A percentile compares a stretch with the other conserved stretches of the same genome.
These are phyloP conservation scores for Casuarina glauca DNA, from an alignment of 306 rosid genomes.

Conservation along the genomic window DNA sequence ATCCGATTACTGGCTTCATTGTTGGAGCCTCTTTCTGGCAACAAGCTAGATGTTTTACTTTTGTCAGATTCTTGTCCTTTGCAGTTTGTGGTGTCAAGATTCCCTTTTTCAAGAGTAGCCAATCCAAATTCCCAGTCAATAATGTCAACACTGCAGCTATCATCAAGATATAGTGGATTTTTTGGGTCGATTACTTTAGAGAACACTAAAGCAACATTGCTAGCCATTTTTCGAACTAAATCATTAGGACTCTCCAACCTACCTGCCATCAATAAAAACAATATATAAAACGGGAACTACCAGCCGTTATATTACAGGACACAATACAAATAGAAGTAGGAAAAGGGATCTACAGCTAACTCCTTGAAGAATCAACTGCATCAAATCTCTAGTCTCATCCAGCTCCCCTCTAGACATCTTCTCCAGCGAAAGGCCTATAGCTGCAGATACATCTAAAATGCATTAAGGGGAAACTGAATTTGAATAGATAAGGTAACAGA, in stretches of 20 bases:
- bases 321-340: constrained; percentile 13
- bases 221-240: constrained; percentile 85
- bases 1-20: constrained; percentile 32
- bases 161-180: constrained; percentile 91
- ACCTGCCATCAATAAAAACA: constrained; percentile 60
- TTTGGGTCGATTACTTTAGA: constrained; percentile 91
- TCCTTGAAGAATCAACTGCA: constrained; percentile 90
- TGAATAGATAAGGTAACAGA: neutral
- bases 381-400: constrained; percentile 71
- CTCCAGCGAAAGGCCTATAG: constrained; percentile 77
- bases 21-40: constrained; percentile 36
- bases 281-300: constrained; percentile 23
- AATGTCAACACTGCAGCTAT: constrained; percentile 62
- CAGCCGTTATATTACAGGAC: constrained; percentile 27
- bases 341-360: constrained; percentile 71
- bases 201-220: constrained; percentile 73
- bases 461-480: constrained; percentile 44
- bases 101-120: constrained; percentile 46
- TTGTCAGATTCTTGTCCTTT: constrained; percentile 33
- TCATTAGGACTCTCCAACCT: constrained; percentile 88
- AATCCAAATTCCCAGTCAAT: constrained; percentile 85
- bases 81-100: constrained; percentile 28
- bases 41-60: constrained; percentile 30
- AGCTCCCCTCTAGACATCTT: constrained; percentile 74
- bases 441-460: constrained; percentile 84